Conservation (phyloP, 169 alveolate species). For the Cystoisospora suis region DNA sequence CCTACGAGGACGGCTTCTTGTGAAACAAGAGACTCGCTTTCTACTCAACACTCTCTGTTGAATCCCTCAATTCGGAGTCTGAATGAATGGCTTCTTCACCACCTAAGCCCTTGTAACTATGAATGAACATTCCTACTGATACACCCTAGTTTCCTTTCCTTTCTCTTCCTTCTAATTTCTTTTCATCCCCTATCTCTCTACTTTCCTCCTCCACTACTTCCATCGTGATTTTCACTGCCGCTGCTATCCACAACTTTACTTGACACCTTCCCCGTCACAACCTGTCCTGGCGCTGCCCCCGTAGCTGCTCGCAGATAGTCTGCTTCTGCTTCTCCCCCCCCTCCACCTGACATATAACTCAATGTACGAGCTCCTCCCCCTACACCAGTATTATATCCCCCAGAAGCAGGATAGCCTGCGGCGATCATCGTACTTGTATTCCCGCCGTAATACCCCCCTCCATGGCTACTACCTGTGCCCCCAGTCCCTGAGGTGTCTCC, state of each 20-base stretch:
- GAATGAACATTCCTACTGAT: no score
- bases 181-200: background rate
- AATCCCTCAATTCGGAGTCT: no score
- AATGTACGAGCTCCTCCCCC: background rate
- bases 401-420: background rate
- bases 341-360: background rate
- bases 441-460: background rate
- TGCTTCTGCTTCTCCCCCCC: background rate
- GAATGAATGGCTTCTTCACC: no score
- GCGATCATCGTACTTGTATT: no score
- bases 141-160: no score
- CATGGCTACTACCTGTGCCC: background rate
- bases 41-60: no score
- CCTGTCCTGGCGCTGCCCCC: slow-evolving; percentile 15
- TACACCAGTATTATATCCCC: no score
- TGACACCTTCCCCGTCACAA: slow-evolving; percentile 15
- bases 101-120: no score
- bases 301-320: slow-evolving; percentile 34
- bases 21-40: no score
- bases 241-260: background rate
- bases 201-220: background rate
- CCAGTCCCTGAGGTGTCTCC: background rate
- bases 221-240: background rate
- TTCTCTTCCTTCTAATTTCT: background rate
- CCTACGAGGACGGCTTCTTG: no score